A percentile compares a stretch with the other conserved stretches of the same genome.
Evolutionary conservation across 129 eudicot species (phyloP).

Genomic region (Flaveria ramosissima): DNA sequence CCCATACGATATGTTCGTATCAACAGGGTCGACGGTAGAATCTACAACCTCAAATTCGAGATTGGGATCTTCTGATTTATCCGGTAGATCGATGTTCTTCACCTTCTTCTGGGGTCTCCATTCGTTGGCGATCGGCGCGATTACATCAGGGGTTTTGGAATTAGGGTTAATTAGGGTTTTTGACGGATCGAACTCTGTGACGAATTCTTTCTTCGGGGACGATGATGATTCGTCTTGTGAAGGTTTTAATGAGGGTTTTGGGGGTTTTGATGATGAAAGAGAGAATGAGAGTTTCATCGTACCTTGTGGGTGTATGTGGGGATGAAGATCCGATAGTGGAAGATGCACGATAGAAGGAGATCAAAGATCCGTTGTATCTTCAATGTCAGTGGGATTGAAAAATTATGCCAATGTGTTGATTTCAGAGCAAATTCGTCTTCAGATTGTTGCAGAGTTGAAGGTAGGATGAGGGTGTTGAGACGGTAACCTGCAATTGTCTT

Average conservation of each 20-base stretch:
- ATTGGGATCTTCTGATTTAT: slow-evolving; percentile 40
- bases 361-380: background rate
- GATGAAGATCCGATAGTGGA: background rate
- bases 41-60: slow-evolving; percentile 57
- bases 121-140: slow-evolving; percentile 68
- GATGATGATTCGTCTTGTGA: slow-evolving; percentile 18
- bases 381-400: background rate
- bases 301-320: background rate
- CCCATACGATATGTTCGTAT: slow-evolving; percentile 51
- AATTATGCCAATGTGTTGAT: no score
- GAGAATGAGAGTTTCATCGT: slow-evolving; percentile 60
- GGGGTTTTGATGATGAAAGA: slow-evolving; percentile 47
- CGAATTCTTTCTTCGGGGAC: slow-evolving; percentile 35
- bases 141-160: slow-evolving; percentile 39
- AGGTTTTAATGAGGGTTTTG: slow-evolving; percentile 41
- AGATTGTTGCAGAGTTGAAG: no score
- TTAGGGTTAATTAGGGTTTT: slow-evolving; percentile 34
- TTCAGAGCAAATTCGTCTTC: no score
- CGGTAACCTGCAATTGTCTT: no score
- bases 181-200: slow-evolving; percentile 65
- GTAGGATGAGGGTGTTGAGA: no score
- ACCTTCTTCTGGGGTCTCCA: slow-evolving; percentile 55
- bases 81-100: slow-evolving; percentile 55
- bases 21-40: slow-evolving; percentile 29
- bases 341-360: background rate